A percentile compares a stretch with the other conserved stretches of the same genome.
Conservation (phyloP, 2,329 filamentous ascomycete species). For the Phyllosticta capitalensis region DNA sequence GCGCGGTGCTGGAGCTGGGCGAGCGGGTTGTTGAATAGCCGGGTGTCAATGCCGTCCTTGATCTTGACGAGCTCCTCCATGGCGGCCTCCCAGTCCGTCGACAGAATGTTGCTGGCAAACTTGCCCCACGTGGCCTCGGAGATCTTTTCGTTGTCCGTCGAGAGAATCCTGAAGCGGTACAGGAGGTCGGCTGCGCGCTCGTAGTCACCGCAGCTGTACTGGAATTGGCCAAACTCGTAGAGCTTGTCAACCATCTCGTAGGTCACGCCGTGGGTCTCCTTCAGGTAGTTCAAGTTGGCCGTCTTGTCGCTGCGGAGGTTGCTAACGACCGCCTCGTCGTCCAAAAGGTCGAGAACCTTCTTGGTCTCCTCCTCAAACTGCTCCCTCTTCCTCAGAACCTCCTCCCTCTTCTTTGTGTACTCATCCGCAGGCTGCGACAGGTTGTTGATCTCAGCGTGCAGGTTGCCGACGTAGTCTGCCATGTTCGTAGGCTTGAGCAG, state of each 20-base stretch:
- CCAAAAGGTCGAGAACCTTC: constrained; percentile 80
- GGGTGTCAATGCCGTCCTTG: constrained; percentile 73
- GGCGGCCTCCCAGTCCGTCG: constrained; percentile 86
- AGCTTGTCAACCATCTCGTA: constrained; percentile 92
- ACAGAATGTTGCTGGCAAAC: constrained; percentile 90
- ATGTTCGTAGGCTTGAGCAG: constrained; percentile 97
- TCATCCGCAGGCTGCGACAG: constrained; percentile 70
- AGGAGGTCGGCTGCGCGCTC: constrained; percentile 80
- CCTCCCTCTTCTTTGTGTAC: constrained; percentile 80
- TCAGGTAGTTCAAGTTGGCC: constrained; percentile 95
- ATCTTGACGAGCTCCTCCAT: constrained; percentile 57
- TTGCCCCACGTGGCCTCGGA: constrained; percentile 95
- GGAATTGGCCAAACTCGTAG: constrained; percentile 92
- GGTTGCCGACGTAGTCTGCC: constrained; percentile 90
- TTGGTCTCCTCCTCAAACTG: constrained; percentile 77
- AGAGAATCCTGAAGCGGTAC: constrained; percentile 96
- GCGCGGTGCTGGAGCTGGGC: constrained; percentile 94
- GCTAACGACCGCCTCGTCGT: constrained; percentile 79
- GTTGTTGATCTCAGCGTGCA: constrained; percentile 83
- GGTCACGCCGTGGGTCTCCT: constrained; percentile 92
- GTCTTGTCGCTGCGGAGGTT: constrained; percentile 94
- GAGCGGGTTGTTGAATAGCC: constrained; percentile 91
- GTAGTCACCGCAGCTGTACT: constrained; percentile 97
- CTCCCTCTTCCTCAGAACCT: constrained; percentile 74
- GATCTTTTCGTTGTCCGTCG: constrained; percentile 97